Base-by-base conservation (phyloP, 108 stramenopile species). In the Parmales sp. region DNA sequence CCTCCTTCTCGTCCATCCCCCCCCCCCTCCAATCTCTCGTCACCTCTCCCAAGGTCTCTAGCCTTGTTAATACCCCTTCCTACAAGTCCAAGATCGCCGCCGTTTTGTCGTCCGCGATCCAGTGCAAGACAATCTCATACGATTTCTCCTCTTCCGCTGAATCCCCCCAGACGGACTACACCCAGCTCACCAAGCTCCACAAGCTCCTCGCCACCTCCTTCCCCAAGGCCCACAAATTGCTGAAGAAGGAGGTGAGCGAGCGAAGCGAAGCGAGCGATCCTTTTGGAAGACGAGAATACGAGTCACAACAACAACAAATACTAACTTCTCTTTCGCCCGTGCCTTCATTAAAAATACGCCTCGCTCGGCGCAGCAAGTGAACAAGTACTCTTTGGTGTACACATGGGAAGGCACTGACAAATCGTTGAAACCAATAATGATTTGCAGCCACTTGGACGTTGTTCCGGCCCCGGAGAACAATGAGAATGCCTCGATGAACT, bases 381-480 rank as follows among this genome's bases (percentile, higher is more conserved):
- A n/a, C n/a, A n/a, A n/a, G n/a, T n/a, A n/a, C 13, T 43, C 41
- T 43, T 8, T 43, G 41, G 41, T 11, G 41, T 11, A 43, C 41
- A 8, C 8, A 8, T 43, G 11, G 13, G 13, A 8, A 43, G 11
- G 7, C 11, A 43, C 13, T 22, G 6, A 6, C 49, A 18, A 18
- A 18, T 50, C 49, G 20, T 34, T 60, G 3, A 34, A 28, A 4
- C 54, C 54, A 13, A 60, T 60, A 28, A 60, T 60, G 64, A n/a
- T 71, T 34, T 71, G 65, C 49, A 65, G 65, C 0, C 71, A 71
- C 38, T 8, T 71, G n/a, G 71, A 71, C 38, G 71, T 71, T 0
- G 71, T 71, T 4, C 71, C 71, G 5, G 45, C 45, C 29, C 44
- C 71, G 22, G 16, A 19, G 34, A 20, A 28, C n/a, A 48, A 48